Evolutionary conservation across 257 asterid genomes (phyloP), one percentile per base, ranked within the genome.

Genomic region (Lantana camara): DNA sequence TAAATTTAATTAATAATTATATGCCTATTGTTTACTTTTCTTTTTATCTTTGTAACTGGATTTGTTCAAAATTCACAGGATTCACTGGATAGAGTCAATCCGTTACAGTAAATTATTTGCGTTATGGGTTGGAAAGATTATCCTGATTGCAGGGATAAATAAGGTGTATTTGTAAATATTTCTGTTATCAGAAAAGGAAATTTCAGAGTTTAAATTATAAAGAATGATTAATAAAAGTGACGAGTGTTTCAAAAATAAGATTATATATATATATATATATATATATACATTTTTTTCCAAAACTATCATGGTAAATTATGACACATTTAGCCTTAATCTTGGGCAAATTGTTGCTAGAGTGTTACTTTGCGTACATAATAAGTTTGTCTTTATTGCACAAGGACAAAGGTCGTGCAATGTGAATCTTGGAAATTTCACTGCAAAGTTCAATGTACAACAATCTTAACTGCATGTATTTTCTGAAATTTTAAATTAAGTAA

Each of bases 71-170:
- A 17, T 27, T 4, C 23, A 57, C 10, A 41, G 49, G 76, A 52
- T 59, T 59, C 77, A 59, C 30, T 24, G 73, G 23, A 73, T 24
- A 16, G 34, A 35, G 60, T 1, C 64, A 15, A 45, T 46, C 1
- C 30, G 19, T 24, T 49, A 14, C 68, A 50, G 51, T 15, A 72
- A 72, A 72, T 66, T 59, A 73, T 73, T 72, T 51, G 73, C 40
- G 27, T 30, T 5, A 35, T 35, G 8, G 9, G 47, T 42, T 66
- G 24, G 27, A 52, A 72, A 59, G 44, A 27, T 66, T 66, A 66
- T 73, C 73, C 60, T 44, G 24, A 67, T 7, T 58, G 60, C 9
- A 57, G 46, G n/a, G 41, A 16, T 58, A 32, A 32, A 54, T 4
- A 21, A n/a, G n/a, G n/a, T n/a, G 56, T 23, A 10, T 20, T 27